Conservation (phyloP, 768 basidiomycete genomes). For the Russula brevipes region DNA sequence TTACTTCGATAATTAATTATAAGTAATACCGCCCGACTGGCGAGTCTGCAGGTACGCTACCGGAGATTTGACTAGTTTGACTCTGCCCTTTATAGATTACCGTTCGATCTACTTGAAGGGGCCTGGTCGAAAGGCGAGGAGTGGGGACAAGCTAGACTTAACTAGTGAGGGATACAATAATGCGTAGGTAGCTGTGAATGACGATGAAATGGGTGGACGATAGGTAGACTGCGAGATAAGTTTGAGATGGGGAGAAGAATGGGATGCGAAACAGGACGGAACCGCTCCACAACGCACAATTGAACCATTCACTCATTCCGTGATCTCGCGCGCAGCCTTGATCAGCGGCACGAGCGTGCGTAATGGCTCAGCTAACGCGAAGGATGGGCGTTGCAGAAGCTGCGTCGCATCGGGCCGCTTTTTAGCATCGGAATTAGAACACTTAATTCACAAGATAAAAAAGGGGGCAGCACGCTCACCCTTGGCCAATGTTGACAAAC, state of each 20-base stretch:
- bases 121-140: not conserved
- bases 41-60: no score
- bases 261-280: not conserved
- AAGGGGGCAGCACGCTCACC: slow-evolving; percentile 48
- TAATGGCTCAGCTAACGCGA: slow-evolving; percentile 80
- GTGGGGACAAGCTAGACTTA: not conserved
- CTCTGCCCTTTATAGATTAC: no score
- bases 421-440: slow-evolving; percentile 58
- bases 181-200: slow-evolving; percentile 12
- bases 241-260: not conserved
- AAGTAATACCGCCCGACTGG: no score
- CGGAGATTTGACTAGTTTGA: not conserved
- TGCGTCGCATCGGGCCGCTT: slow-evolving; percentile 83
- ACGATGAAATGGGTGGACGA: slow-evolving; percentile 9
- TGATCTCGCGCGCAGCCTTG: slow-evolving; percentile 83
- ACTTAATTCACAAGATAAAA: not conserved
- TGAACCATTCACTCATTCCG: slow-evolving; percentile 33
- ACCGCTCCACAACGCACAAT: no score
- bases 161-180: slow-evolving; percentile 14
- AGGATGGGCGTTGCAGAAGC: slow-evolving; percentile 93
- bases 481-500: slow-evolving; percentile 96
- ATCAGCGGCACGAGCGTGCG: slow-evolving; percentile 83
- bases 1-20: no score
- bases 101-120: no score
- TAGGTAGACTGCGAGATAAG: slow-evolving; percentile 10